Conservation (phyloP, 108 stramenopile species). For the Nitzschia putrida region DNA sequence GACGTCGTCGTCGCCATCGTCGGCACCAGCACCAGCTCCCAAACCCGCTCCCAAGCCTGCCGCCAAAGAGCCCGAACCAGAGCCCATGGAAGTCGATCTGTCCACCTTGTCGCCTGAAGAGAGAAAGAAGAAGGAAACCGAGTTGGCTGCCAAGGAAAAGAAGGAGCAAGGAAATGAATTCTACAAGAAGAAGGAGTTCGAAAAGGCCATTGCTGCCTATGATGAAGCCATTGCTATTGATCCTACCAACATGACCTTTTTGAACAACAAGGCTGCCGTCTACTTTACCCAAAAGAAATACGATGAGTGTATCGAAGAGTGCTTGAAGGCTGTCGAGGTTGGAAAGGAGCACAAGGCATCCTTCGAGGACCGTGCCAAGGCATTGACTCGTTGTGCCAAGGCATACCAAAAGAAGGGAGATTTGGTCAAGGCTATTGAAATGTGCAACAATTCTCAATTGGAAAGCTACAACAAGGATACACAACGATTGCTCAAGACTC, state of each 20-base stretch:
- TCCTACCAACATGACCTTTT: slow-evolving; percentile 93
- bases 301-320: slow-evolving; percentile 82
- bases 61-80: slow-evolving; percentile 36
- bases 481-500: slow-evolving; percentile 91
- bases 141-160: slow-evolving; percentile 69
- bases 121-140: slow-evolving; percentile 76
- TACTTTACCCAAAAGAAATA: slow-evolving; percentile 92
- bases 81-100: slow-evolving; percentile 76
- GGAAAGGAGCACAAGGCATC: slow-evolving; percentile 89
- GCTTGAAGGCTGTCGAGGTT: slow-evolving; percentile 88
- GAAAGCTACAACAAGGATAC: slow-evolving; percentile 87
- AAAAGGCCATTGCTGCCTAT: slow-evolving; percentile 94
- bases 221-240: slow-evolving; percentile 97
- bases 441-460: slow-evolving; percentile 84
- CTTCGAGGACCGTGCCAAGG: slow-evolving; percentile 95
- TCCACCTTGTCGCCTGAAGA: slow-evolving; percentile 80
- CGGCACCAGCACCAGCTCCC: background rate
- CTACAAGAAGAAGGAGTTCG: slow-evolving; percentile 94
- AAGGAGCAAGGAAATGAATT: slow-evolving; percentile 92
- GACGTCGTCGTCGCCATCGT: slow-evolving; percentile 36
- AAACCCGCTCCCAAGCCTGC: slow-evolving; percentile 38
- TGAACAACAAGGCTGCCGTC: slow-evolving; percentile 96
- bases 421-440: slow-evolving; percentile 87
- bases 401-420: slow-evolving; percentile 92
- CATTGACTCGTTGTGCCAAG: slow-evolving; percentile 88